Base-by-base conservation (phyloP, 805 yeast species). In the Sugiyamaella chiloensis region DNA sequence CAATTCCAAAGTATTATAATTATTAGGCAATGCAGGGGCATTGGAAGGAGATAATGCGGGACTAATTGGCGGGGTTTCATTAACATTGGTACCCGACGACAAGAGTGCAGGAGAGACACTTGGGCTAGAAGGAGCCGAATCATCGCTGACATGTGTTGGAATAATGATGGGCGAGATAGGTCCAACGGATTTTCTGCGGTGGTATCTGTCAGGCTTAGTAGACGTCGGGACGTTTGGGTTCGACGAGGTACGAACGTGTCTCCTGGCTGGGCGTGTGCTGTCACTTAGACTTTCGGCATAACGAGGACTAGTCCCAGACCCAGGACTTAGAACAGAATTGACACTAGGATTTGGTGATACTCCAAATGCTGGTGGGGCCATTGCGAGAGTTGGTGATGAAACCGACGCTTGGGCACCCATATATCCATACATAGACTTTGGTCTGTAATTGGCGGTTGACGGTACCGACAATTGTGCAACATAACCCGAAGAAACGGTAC, bases 201-300 rank as follows among this genome's bases (percentile, higher is more conserved):
- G 58, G 39, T 55, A 55, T 31, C 59, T 20, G 32, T 50, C 59
- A 7, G 59, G 59, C 42, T 49, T 52, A 23, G 32, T 16, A 7
- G 37, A 14, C 2, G 52, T 21, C n/a, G 44, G 11, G 8, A 39
- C 26, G 9, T 16, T 19, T 1, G 47, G 47, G 23, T 23, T 44
- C n/a, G 40, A 34, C 24, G 29, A 24, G 14, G 47, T 44, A 26
- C 42, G 37, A n/a, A 24, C 11, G 12, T 36, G 42, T 21, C 23
- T 16, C 19, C 47, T 42, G 17, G 26, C 20, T 20, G 36, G 27
- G 16, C 43, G 42, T 24, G 21, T 24, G n/a, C n/a, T n/a, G 4
- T 37, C 42, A n/a, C 12, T 19, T 12, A 20, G 26, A 4, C 29
- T 5, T 12, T 34, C 37, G 5, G 21, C 5, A 8, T n/a, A 34